Evolutionary conservation across 108 stramenopile genomes (phyloP), one percentile per base, ranked within the genome.

Genomic region (Mediolabrus comicus): DNA sequence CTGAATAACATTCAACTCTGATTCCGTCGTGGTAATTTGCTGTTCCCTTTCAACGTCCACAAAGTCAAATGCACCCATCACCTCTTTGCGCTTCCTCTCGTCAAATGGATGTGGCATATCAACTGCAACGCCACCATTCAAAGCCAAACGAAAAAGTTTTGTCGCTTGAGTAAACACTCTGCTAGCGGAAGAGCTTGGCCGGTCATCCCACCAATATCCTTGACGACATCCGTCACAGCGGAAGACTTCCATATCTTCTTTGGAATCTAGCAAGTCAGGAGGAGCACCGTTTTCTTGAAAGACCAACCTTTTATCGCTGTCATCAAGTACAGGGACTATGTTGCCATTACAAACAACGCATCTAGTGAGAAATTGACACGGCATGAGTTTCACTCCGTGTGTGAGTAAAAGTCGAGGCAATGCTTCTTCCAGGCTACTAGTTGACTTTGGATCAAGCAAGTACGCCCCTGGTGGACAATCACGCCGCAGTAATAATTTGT

Each of bases 121-220:
- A 17, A 88, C 55, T 14, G 73, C 72, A 29, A 95, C 94, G 32
- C 90, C 89, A 28, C 87, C 90, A 6, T 83, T 71, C 28, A 92
- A 72, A 34, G 90, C 91, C 30, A 78, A 51, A 22, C 83, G 62
- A 17, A 92, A 74, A 19, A 95, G 59, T 33, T 72, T 76, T n/a
- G 89, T 86, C 5, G 90, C 88, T 43, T 83, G 81, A 32, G 19
- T 61, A 68, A 92, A 92, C 12, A 91, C 92, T 9, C 92, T 68
- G 10, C 88, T 87, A 41, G 94, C 91, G 14, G 89, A 91, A 62
- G 87, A 88, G 0, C 64, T 78, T 10, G 91, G 90, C 8, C 70
- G 55, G 65, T 92, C 90, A 69, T 79, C 84, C 90, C 91, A 95
- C 94, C 94, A 95, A 62, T 92, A 95, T 12, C 90, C 88, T 61